phyloP scores from a whole-genome alignment of 768 basidiomycete genomes.

The Tylopilus plumbeoviolaceoides region DNA sequence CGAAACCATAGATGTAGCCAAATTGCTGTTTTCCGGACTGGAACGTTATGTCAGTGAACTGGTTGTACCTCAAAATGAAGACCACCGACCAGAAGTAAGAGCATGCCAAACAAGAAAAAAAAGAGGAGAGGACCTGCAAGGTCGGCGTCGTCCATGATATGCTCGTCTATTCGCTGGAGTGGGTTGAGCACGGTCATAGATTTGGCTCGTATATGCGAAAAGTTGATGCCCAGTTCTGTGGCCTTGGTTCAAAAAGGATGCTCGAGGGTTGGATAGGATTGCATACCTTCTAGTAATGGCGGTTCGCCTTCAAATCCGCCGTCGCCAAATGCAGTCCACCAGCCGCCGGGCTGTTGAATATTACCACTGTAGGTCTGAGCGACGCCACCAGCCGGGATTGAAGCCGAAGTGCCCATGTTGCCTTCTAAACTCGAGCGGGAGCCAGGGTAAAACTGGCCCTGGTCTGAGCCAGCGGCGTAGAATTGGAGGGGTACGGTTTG shows the following conservation, averaged over 20 bases:
- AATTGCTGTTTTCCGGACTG: constrained; percentile 99
- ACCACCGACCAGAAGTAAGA: constrained; percentile 79
- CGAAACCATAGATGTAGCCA: constrained; percentile 97
- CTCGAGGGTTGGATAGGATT: not conserved
- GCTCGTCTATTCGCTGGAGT: constrained; percentile 73
- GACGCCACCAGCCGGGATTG: constrained; percentile 43
- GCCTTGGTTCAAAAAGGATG: not conserved
- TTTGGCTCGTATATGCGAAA: constrained; percentile 91
- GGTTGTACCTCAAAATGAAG: not conserved
- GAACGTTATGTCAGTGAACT: not conserved
- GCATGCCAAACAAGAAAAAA: constrained; percentile 91
- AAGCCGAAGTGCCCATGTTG: constrained; percentile 52
- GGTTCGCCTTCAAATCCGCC: constrained; percentile 96
- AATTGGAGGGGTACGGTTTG: constrained; percentile 69
- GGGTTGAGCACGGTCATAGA: constrained; percentile 96
- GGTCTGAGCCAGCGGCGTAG: constrained; percentile 61
- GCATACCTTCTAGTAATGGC: constrained; percentile 84
- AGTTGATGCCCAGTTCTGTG: constrained; percentile 95
- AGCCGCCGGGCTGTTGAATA: constrained; percentile 70
- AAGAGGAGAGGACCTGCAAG: constrained; percentile 94
- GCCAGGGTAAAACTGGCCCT: constrained; percentile 60
- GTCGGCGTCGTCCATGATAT: constrained; percentile 99
- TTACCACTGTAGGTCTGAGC: constrained; percentile 60
- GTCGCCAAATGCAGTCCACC: constrained; percentile 97
- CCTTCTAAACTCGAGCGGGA: constrained; percentile 78